Evolutionary conservation across 805 yeast species (phyloP), one percentile per base, ranked within the genome.

Genomic region (Candida coquimbonensis): DNA sequence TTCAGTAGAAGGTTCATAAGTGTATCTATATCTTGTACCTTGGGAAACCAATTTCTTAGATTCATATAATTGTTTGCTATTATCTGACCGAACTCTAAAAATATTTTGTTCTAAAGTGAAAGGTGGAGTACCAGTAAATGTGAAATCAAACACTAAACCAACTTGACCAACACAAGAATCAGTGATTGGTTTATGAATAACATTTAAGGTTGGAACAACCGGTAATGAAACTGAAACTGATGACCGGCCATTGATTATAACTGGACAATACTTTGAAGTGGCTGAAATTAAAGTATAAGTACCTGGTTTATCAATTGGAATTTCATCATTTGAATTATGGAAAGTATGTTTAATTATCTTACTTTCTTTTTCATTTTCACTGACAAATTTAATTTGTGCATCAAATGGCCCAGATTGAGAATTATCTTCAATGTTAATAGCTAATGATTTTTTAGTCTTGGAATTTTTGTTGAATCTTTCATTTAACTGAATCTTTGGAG

Each of bases 111-210:
- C 74, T 24, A 88, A 72, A 45, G 73, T 73, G 66, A 84, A 93
- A 1, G 98, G 97, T 0, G 96, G 85, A 27, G 81, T 77, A 16
- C 99, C 98, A 6, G 75, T 67, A 43, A 83, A 70, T 0, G 73
- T 64, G 47, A 90, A 70, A 42, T 82, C 86, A 50, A 87, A 88
- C 31, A 74, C 71, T 48, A 89, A 79, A 0, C 97, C 99, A 9
- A 88, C 81, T 39, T 89, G 87, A 0, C 99, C 99, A 29, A 93
- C 85, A 67, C 99, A 93, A 41, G 83, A 78, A 56, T 91, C 98
- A 25, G 79, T 70, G 3, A 91, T 78, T 3, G 91, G 67, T 9
- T 62, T 61, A 3, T 73, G 63, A 26, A 54, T 59, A 14, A 77
- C 72, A 4, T 60, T 52, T 24, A 80, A 49, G 21, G 66, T 57